Percentiles rank a stretch among this genome's conserved stretches.
Evolutionary conservation across 2,329 filamentous ascomycete species (phyloP).

Genomic region (Botrytis hyacinthi): DNA sequence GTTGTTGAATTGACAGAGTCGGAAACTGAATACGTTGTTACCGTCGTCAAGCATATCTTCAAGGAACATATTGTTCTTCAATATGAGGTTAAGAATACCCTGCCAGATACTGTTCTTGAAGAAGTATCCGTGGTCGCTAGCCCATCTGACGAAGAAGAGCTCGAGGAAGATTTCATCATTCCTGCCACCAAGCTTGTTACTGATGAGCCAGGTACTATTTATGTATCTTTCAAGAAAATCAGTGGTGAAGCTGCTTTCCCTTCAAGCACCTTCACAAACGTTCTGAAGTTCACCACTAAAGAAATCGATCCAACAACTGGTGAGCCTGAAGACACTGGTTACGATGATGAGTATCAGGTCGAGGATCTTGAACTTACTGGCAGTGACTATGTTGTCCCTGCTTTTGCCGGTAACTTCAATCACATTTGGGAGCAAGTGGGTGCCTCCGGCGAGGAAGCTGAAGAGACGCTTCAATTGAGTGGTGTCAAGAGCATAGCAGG

Average conservation of each 20-base stretch:
- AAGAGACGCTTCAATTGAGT: slow-evolving; percentile 85
- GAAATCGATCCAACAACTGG: slow-evolving; percentile 94
- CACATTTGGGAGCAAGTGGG: slow-evolving; percentile 94
- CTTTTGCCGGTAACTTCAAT: slow-evolving; percentile 92
- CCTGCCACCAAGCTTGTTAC: slow-evolving; percentile 78
- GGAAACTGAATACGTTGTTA: slow-evolving; percentile 96
- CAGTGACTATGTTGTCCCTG: slow-evolving; percentile 89
- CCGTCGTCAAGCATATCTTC: slow-evolving; percentile 94
- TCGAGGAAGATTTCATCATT: slow-evolving; percentile 92
- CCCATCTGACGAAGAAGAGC: slow-evolving; percentile 76
- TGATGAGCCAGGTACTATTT: slow-evolving; percentile 88
- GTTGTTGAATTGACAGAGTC: slow-evolving; percentile 90
- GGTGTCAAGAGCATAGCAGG: slow-evolving; percentile 90
- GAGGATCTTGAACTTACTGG: slow-evolving; percentile 88
- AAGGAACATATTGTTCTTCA: slow-evolving; percentile 95
- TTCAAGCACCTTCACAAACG: slow-evolving; percentile 80
- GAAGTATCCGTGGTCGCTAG: slow-evolving; percentile 82
- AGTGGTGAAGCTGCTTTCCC: slow-evolving; percentile 75
- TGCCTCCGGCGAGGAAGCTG: slow-evolving; percentile 82
- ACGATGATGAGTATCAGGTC: slow-evolving; percentile 97
- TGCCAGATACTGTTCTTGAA: slow-evolving; percentile 85
- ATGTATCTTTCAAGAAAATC: slow-evolving; percentile 88
- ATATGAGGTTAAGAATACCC: slow-evolving; percentile 96
- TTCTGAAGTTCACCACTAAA: slow-evolving; percentile 95
- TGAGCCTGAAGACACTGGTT: slow-evolving; percentile 87